Conservation (phyloP, 352 stramenopile genomes). For the Pythium sp. region DNA sequence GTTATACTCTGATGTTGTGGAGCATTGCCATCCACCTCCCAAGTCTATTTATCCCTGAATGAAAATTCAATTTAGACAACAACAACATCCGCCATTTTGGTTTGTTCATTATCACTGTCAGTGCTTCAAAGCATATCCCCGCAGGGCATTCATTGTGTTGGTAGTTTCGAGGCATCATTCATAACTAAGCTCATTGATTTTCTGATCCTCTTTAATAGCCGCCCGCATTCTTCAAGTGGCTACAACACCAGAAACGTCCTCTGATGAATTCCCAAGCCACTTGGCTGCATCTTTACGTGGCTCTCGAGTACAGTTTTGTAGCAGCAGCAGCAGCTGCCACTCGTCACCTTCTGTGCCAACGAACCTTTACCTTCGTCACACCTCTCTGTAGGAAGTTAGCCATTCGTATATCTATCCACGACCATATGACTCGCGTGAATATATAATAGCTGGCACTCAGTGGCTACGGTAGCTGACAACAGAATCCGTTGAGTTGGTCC, state of each 20-base stretch:
- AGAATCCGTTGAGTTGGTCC: no score
- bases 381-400: not conserved
- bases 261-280: not conserved
- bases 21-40: not conserved
- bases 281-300: not conserved
- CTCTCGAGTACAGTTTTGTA: not conserved
- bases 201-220: no score
- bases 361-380: not conserved
- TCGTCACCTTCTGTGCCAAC: not conserved
- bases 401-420: not conserved
- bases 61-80: slow-evolving; percentile 14
- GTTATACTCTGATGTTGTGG: not conserved
- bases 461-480: no score
- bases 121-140: no score
- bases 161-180: no score
- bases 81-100: not conserved
- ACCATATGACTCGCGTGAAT: no score
- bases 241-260: not conserved
- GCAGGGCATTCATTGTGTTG: no score
- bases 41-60: slow-evolving; percentile 15
- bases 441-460: no score
- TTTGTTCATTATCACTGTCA: not conserved
- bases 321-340: not conserved
- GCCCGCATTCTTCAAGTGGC: not conserved
- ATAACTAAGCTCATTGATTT: no score